A percentile compares a stretch with the other conserved stretches of the same genome.
Evolutionary conservation across 1,284 basidiomycete species (phyloP).

Genomic region (Ustilago tritici): DNA sequence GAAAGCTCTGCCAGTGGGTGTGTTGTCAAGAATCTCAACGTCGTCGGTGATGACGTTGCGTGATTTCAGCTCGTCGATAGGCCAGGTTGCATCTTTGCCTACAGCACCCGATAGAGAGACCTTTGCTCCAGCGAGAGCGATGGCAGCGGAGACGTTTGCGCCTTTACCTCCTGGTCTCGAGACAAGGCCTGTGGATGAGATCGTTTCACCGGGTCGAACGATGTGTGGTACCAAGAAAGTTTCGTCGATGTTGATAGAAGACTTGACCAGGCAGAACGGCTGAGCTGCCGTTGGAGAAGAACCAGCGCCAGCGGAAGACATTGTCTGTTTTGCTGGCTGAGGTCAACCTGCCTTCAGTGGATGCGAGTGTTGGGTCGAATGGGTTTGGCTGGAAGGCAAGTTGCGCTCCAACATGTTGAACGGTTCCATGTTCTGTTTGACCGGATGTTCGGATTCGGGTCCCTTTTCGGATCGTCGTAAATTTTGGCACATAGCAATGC

Average conservation of each 20-base stretch:
- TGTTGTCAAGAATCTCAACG: constrained; percentile 48
- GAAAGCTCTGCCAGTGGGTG: constrained; percentile 65
- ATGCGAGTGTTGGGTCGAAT: not conserved
- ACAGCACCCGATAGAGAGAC: constrained; percentile 59
- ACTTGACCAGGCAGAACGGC: constrained; percentile 64
- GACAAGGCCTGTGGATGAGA: constrained; percentile 58
- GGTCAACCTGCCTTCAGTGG: not conserved
- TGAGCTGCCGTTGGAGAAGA: constrained; percentile 1
- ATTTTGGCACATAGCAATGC: constrained; percentile 9
- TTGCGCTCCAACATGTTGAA: not conserved
- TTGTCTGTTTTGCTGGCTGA: not conserved
- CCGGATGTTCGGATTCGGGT: constrained; percentile 22
- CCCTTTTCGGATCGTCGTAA: not conserved
- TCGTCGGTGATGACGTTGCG: constrained; percentile 50
- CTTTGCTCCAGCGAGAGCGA: constrained; percentile 57
- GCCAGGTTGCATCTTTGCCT: constrained; percentile 65
- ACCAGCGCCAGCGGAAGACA: constrained; percentile 14
- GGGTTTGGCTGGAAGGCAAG: not conserved
- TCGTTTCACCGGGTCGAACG: constrained; percentile 63
- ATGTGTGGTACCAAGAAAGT: constrained; percentile 65
- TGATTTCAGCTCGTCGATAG: constrained; percentile 57
- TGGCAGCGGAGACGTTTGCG: constrained; percentile 65
- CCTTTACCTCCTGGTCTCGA: constrained; percentile 67
- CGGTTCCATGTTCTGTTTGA: not conserved
- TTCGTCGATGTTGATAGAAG: constrained; percentile 68